These are phyloP conservation scores for Malassezia psittaci DNA, from an alignment of 1,284 basidiomycete genomes.

Conservation along the genomic window DNA sequence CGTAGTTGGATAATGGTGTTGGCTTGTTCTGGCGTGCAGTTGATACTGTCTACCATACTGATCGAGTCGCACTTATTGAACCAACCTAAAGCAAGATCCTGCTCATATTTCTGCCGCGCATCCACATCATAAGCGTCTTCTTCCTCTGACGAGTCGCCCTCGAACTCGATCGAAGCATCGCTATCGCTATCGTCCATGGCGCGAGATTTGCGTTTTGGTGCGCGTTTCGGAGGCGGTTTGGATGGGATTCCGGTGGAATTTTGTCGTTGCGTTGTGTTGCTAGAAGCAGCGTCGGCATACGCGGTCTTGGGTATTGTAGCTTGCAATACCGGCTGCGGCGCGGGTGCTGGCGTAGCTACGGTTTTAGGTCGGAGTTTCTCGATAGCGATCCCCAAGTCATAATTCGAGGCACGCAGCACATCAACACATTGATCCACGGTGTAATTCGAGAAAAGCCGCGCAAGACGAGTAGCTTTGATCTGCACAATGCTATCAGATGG, in stretches of 20 bases:
- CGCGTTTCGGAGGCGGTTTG: conserved; percentile 3
- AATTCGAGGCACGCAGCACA: conserved; percentile 12
- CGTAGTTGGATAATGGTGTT: conserved; percentile 66
- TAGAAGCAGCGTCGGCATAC: too few species aligned
- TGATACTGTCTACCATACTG: conserved; percentile 76
- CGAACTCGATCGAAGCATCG: conserved; percentile 9
- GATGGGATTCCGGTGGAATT: neutral
- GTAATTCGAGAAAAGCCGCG: conserved; percentile 16
- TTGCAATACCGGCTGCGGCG: neutral
- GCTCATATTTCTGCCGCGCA: conserved; percentile 26
- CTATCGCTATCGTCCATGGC: conserved; percentile 11
- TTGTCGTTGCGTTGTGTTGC: too few species aligned
- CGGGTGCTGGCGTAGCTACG: neutral
- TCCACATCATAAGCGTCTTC: conserved; percentile 23
- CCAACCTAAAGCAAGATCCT: conserved; percentile 53
- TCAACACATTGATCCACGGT: conserved; percentile 15
- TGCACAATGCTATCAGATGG: conserved; percentile 15
- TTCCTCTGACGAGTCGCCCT: conserved; percentile 20
- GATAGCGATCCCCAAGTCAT: conserved; percentile 17
- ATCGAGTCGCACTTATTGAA: conserved; percentile 69
- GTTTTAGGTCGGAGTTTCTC: conserved; percentile 15
- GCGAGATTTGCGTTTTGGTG: conserved; percentile 15
- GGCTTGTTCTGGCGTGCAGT: conserved; percentile 74
- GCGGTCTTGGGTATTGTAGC: neutral
- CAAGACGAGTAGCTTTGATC: conserved; percentile 18